phyloP scores from a whole-genome alignment of 371 early-diverging fungal genomes.

The Circinella umbellata region DNA sequence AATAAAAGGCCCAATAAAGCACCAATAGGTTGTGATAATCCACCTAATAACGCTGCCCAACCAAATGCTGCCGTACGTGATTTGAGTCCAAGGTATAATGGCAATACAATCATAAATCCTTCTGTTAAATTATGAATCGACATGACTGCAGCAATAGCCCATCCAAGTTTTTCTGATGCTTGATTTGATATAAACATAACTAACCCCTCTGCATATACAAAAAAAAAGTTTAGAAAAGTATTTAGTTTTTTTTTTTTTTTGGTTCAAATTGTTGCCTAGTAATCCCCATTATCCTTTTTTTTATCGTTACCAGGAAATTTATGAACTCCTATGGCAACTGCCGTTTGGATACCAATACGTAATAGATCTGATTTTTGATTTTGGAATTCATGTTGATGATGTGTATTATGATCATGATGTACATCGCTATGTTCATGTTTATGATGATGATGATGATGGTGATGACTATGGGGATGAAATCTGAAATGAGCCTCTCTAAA shows the following conservation, averaged over 20 bases:
- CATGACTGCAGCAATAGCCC: conserved; percentile 74
- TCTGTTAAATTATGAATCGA: conserved; percentile 84
- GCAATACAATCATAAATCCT: conserved; percentile 78
- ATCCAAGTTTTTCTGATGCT: conserved; percentile 66
- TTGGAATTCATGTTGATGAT: conserved; percentile 20
- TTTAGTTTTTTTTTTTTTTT: too few species aligned
- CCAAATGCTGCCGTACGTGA: conserved; percentile 65
- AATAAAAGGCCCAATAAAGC: conserved; percentile 61
- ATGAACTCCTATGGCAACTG: conserved; percentile 77
- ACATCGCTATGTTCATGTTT: conserved; percentile 11
- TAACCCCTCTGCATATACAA: conserved; percentile 77
- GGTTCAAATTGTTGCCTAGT: neutral
- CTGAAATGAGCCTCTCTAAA: conserved; percentile 43
- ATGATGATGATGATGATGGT: conserved; percentile 15
- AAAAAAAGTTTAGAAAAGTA: too few species aligned
- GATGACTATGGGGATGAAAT: conserved; percentile 31
- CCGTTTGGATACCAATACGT: conserved; percentile 75
- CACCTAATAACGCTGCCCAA: conserved; percentile 66
- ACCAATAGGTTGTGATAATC: conserved; percentile 69
- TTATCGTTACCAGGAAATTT: conserved; percentile 72
- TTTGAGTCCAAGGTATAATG: conserved; percentile 72
- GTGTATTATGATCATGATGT: conserved; percentile 29
- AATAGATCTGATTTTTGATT: conserved; percentile 21
- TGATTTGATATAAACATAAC: conserved; percentile 74
- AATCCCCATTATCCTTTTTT: neutral